Percentiles rank a stretch among this genome's conserved stretches.
Evolutionary conservation across 1,139 yeast genomes (phyloP).

Genomic region (Suhomyces atakaporum): DNA sequence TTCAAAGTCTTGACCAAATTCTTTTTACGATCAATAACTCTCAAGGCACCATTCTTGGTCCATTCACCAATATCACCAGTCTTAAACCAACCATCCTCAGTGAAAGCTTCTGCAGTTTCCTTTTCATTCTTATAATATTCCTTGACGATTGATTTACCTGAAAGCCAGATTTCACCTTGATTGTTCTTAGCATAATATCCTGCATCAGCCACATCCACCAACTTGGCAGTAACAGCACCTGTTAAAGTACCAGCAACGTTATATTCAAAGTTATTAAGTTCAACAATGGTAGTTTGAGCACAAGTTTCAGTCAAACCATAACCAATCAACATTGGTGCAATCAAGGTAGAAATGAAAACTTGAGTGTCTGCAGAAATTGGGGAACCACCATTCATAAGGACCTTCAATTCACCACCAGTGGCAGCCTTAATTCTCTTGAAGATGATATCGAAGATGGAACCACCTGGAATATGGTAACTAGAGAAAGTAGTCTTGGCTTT

Average conservation of each 20-base stretch:
- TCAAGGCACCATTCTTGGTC: constrained; percentile 76
- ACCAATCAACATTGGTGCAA: constrained; percentile 91
- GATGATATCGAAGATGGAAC: constrained; percentile 59
- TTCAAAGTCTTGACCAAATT: constrained; percentile 93
- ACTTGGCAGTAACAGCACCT: constrained; percentile 82
- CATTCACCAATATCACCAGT: constrained; percentile 98
- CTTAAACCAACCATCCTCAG: constrained; percentile 89
- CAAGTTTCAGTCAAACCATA: constrained; percentile 97
- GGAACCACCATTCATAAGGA: constrained; percentile 89
- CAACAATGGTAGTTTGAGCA: constrained; percentile 79
- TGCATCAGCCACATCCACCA: constrained; percentile 89
- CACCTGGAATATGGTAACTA: constrained; percentile 72
- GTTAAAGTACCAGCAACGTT: constrained; percentile 83
- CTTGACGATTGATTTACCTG: constrained; percentile 70
- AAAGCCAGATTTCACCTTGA: constrained; percentile 89
- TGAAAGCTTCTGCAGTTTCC: constrained; percentile 78
- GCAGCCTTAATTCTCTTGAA: constrained; percentile 91
- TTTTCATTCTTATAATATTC: constrained; percentile 83
- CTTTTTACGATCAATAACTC: constrained; percentile 91
- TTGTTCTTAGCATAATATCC: constrained; percentile 88
- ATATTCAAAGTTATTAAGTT: constrained; percentile 63
- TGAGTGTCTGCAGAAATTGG: constrained; percentile 89
- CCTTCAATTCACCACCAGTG: constrained; percentile 86
- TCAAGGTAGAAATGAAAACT: constrained; percentile 68
- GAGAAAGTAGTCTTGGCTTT: constrained; percentile 65